These are phyloP conservation scores for Trichoderma breve DNA, from an alignment of 2,329 filamentous ascomycete species.

Conservation along the genomic window DNA sequence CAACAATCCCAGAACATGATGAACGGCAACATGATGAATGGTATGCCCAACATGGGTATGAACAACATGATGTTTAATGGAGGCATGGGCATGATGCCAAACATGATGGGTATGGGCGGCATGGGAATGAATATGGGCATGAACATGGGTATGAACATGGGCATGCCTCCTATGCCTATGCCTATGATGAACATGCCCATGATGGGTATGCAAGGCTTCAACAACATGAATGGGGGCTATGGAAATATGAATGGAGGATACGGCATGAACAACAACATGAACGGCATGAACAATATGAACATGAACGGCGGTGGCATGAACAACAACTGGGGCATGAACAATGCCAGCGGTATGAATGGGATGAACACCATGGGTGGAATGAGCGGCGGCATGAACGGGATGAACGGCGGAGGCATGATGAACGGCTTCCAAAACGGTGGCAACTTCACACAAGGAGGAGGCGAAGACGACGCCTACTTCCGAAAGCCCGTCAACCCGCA, in stretches of 20 bases:
- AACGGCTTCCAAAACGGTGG: constrained; percentile 35
- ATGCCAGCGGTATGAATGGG: constrained; percentile 25
- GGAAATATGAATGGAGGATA: constrained; percentile 35
- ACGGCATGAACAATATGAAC: constrained; percentile 27
- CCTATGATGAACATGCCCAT: constrained; percentile 31
- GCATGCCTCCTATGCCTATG: constrained; percentile 30
- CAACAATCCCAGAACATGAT: constrained; percentile 47
- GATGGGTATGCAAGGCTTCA: constrained; percentile 25
- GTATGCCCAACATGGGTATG: constrained; percentile 40
- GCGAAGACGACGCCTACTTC: constrained; percentile 90
- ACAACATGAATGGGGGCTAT: constrained; percentile 34
- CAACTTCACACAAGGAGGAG: constrained; percentile 53
- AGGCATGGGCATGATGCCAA: constrained; percentile 37
- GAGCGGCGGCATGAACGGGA: constrained; percentile 27
- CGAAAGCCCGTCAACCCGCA: constrained; percentile 94
- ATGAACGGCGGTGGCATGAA: constrained; percentile 23
- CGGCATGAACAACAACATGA: constrained; percentile 34
- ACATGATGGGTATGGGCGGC: constrained; percentile 37
- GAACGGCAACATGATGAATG: constrained; percentile 48
- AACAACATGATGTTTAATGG: constrained; percentile 39
- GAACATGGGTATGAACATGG: constrained; percentile 29
- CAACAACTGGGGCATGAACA: constrained; percentile 25
- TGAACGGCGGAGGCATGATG: constrained; percentile 31
- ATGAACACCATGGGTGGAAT: constrained; percentile 24
- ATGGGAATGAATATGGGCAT: constrained; percentile 29